Evolutionary conservation across 805 yeast species (phyloP).

Genomic region (Blastobotrys chiropterorum): DNA sequence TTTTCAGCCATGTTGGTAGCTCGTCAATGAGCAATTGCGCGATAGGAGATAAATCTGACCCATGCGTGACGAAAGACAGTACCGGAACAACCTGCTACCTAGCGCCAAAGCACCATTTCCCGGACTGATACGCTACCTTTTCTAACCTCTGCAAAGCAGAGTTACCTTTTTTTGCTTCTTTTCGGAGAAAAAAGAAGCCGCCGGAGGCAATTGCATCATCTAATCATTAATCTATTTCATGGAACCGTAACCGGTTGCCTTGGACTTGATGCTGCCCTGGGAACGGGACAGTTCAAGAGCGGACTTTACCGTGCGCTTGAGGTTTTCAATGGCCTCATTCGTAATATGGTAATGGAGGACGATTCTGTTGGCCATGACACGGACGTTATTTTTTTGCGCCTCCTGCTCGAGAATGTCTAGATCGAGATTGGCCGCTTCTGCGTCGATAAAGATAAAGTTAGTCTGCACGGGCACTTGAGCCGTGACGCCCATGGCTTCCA

Average conservation of each 20-base stretch:
- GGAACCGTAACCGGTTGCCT: neutral
- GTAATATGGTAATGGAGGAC: constrained; percentile 74
- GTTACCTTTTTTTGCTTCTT: too few species aligned
- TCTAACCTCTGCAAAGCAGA: too few species aligned
- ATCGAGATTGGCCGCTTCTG: constrained; percentile 47
- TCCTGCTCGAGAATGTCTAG: constrained; percentile 46
- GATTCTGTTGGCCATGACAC: constrained; percentile 64
- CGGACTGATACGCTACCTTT: too few species aligned
- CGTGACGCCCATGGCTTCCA: constrained; percentile 40
- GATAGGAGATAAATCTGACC: too few species aligned
- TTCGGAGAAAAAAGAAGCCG: too few species aligned
- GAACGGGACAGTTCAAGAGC: neutral
- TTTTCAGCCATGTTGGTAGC: too few species aligned
- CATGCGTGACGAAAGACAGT: too few species aligned
- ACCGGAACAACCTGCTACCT: too few species aligned
- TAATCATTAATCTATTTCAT: neutral
- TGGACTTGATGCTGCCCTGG: neutral
- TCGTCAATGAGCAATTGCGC: too few species aligned
- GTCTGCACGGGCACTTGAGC: constrained; percentile 76
- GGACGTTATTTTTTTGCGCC: constrained; percentile 56
- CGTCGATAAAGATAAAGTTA: constrained; percentile 69
- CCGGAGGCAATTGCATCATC: too few species aligned
- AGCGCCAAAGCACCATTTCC: too few species aligned
- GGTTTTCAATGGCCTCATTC: constrained; percentile 43
- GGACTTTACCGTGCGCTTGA: constrained; percentile 8